Base-by-base conservation (phyloP, 2,329 filamentous ascomycete genomes). In the Pseudophaeomoniella oleicola region DNA sequence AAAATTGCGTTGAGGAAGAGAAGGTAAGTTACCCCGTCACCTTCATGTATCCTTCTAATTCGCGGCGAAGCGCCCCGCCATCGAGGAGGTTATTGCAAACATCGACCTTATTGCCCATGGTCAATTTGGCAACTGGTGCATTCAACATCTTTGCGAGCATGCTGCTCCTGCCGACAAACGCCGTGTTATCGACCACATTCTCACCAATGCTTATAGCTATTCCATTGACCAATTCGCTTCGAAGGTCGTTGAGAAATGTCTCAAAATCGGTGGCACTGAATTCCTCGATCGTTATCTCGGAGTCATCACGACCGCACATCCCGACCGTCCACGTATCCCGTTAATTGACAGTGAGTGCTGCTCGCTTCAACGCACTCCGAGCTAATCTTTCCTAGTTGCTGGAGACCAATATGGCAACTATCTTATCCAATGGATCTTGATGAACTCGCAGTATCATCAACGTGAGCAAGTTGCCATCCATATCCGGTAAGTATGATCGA, bases 321-420 rank as follows among this genome's bases (percentile, higher is more conserved):
- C 78, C 31, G 87, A 94, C 55, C 82, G 90, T 46, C 88, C 90
- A 42, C 86, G 90, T 37, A 96, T 96, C 62, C 88, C 90, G 2
- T 69, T 98, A 49, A 96, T 98, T 56, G 88, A 98, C 55, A 96
- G 72, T 75, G 59, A 58, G 69, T 62, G 37, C 17, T 30, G 15
- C 29, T 12, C 14, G 34, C 49, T 14, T 36, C 18, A 9, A 19
- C 19, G 29, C 37, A 11, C 11, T 35, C 17, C 11, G 15, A 16
- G 13, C 16, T 16, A 22, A 16, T 22, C 16, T 10, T 10, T 29
- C n/a, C 19, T 40, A 72, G 69, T 96, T 63, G 84, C 90, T 44
- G 92, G 90, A 52, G 92, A 98, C 56, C 92, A 98, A 58, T 98
- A 96, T 54, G 90, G 90, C 49, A 98, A 98, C 63, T 98, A 98